A percentile compares a stretch with the other conserved stretches of the same genome.
These are phyloP conservation scores for Fusarium clavum DNA, from an alignment of 2,329 filamentous ascomycete species.

Conservation along the genomic window DNA sequence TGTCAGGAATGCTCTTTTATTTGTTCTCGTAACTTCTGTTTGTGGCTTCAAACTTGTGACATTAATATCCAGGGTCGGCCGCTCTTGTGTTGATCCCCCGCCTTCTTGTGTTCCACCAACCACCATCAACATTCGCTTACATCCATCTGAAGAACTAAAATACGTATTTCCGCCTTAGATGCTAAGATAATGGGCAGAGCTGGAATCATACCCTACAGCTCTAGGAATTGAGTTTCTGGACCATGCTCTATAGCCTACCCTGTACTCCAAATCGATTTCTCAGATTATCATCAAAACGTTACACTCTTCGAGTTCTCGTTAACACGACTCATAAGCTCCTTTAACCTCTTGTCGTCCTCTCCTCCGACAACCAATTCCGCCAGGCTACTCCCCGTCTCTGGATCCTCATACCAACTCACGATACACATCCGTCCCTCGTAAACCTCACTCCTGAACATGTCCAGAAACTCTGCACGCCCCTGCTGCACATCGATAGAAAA, in stretches of 20 bases:
- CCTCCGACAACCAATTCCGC: slow-evolving; percentile 50
- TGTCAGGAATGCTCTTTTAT: background rate
- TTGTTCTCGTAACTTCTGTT: background rate
- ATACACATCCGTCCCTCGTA: slow-evolving; percentile 46
- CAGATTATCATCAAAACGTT: slow-evolving; percentile 43
- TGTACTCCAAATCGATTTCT: background rate
- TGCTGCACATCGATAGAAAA: slow-evolving; percentile 45
- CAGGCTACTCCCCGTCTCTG: slow-evolving; percentile 42
- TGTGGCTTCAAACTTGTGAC: slow-evolving; percentile 18
- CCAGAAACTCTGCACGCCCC: slow-evolving; percentile 44
- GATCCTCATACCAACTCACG: slow-evolving; percentile 51
- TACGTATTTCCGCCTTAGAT: background rate
- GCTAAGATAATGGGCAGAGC: background rate
- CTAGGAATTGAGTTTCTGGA: background rate
- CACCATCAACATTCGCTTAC: background rate
- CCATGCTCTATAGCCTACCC: background rate
- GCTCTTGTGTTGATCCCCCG: slow-evolving; percentile 19
- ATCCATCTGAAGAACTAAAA: background rate
- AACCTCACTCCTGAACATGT: slow-evolving; percentile 43
- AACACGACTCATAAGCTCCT: slow-evolving; percentile 41
- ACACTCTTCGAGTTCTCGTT: slow-evolving; percentile 46
- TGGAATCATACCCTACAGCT: background rate
- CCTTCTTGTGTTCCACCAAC: slow-evolving; percentile 19
- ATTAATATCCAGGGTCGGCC: slow-evolving; percentile 32
- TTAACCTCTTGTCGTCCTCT: slow-evolving; percentile 40